phyloP scores from a whole-genome alignment of 1,284 basidiomycete genomes.

The Agroathelia rolfsii region DNA sequence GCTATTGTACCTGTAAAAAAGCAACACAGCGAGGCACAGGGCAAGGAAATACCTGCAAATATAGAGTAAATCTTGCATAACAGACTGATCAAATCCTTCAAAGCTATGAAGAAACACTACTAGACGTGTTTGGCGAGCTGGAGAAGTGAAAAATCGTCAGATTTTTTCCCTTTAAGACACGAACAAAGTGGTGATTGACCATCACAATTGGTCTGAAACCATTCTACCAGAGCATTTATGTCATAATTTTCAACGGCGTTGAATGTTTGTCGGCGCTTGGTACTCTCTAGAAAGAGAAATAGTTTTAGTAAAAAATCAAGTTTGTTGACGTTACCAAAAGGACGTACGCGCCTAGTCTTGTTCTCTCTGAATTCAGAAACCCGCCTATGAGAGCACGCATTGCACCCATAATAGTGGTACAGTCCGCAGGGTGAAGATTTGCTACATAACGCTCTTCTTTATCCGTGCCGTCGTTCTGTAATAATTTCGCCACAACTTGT shows the following conservation, averaged over 20 bases:
- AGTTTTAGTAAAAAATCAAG: slow-evolving; percentile 10
- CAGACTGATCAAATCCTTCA: slow-evolving; percentile 49
- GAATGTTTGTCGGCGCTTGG: slow-evolving; percentile 35
- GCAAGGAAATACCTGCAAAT: slow-evolving; percentile 74
- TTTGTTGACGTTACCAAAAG: neutral
- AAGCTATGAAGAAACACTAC: slow-evolving; percentile 58
- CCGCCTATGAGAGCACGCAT: slow-evolving; percentile 50
- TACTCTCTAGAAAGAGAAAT: slow-evolving; percentile 10
- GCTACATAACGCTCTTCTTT: slow-evolving; percentile 23
- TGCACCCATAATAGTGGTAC: slow-evolving; percentile 27
- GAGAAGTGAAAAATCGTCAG: slow-evolving; percentile 10
- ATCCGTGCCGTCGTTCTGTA: slow-evolving; percentile 26
- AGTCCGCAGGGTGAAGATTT: slow-evolving; percentile 51
- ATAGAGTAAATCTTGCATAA: slow-evolving; percentile 57
- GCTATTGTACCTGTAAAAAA: slow-evolving; percentile 22
- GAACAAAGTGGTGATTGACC: slow-evolving; percentile 22
- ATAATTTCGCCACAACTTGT: slow-evolving; percentile 36
- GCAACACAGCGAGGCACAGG: slow-evolving; percentile 6
- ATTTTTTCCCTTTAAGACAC: too few species aligned
- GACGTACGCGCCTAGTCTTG: slow-evolving; percentile 15
- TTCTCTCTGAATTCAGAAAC: slow-evolving; percentile 33
- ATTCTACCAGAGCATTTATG: slow-evolving; percentile 44
- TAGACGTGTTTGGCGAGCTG: slow-evolving; percentile 25
- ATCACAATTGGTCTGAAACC: slow-evolving; percentile 38
- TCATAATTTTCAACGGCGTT: slow-evolving; percentile 50